A percentile compares a stretch with the other conserved stretches of the same genome.
Evolutionary conservation across 1,139 yeast genomes (phyloP).

Genomic region (Geotrichum klebahnii): DNA sequence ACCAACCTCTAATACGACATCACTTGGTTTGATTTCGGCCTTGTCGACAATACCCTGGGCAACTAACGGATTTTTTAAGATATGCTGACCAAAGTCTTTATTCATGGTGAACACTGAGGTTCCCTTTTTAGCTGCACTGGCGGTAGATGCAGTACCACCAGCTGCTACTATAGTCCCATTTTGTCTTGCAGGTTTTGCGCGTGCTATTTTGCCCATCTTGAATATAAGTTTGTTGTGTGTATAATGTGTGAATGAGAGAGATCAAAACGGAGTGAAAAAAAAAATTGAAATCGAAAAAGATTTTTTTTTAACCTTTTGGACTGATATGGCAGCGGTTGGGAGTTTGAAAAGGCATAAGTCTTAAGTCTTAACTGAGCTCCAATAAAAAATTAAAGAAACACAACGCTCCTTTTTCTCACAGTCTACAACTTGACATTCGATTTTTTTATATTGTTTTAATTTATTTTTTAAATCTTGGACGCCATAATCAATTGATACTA

Average conservation of each 20-base stretch:
- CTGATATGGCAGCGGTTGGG: constrained; percentile 2
- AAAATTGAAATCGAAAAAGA: not conserved
- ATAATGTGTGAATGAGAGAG: no score
- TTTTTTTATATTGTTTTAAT: not conserved
- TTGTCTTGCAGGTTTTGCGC: constrained; percentile 15
- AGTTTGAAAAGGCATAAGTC: constrained; percentile 5
- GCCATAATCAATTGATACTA: not conserved
- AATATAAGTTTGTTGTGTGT: no score
- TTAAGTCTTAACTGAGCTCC: not conserved
- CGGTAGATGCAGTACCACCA: constrained; percentile 7
- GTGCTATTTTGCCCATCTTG: constrained; percentile 16
- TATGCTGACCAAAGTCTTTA: constrained; percentile 95
- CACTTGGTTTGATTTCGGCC: constrained; percentile 88
- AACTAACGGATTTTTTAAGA: constrained; percentile 88
- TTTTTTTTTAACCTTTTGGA: not conserved
- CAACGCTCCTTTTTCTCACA: not conserved
- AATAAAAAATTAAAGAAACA: not conserved
- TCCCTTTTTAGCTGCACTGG: constrained; percentile 17
- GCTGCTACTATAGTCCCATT: constrained; percentile 17
- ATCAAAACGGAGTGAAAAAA: not conserved
- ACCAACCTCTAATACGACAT: constrained; percentile 91
- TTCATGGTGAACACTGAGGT: constrained; percentile 78
- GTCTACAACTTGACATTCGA: not conserved
- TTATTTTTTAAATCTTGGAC: no score
- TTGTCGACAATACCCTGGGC: constrained; percentile 98